Conservation (phyloP, 768 basidiomycete species). For the Piloderma croceum region DNA sequence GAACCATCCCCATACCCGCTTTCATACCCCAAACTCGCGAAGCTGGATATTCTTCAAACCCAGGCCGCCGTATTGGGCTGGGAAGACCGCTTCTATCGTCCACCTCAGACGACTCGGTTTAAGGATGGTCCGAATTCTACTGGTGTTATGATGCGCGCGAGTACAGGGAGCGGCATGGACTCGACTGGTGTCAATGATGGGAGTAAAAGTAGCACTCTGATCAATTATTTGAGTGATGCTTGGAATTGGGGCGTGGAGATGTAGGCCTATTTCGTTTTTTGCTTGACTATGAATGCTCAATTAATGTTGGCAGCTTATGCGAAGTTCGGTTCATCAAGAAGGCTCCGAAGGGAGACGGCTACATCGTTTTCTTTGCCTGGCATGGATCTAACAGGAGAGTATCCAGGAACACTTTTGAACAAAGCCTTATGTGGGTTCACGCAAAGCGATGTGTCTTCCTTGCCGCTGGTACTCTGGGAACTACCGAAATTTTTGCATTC, state of each 20-base stretch:
- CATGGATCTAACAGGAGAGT: conserved; percentile 9
- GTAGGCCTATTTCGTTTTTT: no score
- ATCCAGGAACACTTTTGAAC: conserved; percentile 13
- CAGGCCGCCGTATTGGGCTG: conserved; percentile 12
- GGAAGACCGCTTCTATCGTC: conserved; percentile 13
- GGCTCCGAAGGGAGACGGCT: conserved; percentile 8
- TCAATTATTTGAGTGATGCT: conserved; percentile 18
- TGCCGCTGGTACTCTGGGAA: conserved; percentile 15
- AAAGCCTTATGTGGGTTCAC: conserved; percentile 14
- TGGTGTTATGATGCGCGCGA: conserved; percentile 17
- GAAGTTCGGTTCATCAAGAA: conserved; percentile 15
- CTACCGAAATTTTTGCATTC: conserved; percentile 15
- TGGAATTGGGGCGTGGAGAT: conserved; percentile 21
- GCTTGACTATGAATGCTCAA: no score
- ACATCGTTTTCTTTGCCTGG: conserved; percentile 15
- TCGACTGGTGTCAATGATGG: conserved; percentile 19
- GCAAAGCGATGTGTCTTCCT: conserved; percentile 13
- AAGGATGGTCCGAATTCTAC: conserved; percentile 14
- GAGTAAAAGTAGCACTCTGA: conserved; percentile 11
- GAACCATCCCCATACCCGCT: conserved; percentile 12
- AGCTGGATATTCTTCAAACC: conserved; percentile 12
- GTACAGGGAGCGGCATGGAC: conserved; percentile 14
- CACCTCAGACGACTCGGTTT: conserved; percentile 17
- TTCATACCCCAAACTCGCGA: conserved; percentile 12
- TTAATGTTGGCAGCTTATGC: conserved; percentile 19